phyloP scores from a whole-genome alignment of 1,284 basidiomycete genomes.

The Austropuccinia psidii region DNA sequence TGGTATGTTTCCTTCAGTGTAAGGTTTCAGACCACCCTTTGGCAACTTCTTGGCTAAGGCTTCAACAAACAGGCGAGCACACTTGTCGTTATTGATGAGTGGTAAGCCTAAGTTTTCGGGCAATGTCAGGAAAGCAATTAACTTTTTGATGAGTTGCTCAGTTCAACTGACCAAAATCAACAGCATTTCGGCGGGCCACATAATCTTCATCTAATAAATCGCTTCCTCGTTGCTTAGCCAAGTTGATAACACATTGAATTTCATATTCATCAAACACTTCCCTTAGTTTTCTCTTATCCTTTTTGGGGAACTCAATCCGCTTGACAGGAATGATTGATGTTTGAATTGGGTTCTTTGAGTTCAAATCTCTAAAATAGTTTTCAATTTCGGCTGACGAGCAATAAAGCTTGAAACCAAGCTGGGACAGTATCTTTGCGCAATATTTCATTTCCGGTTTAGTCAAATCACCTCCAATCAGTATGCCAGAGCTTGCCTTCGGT shows the following conservation, averaged over 20 bases:
- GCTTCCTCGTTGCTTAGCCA: constrained; percentile 71
- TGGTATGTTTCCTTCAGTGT: constrained; percentile 84
- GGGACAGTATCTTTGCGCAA: constrained; percentile 67
- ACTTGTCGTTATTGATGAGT: constrained; percentile 81
- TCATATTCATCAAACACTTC: constrained; percentile 79
- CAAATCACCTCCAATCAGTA: constrained; percentile 79
- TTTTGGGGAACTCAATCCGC: constrained; percentile 90
- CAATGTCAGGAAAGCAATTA: constrained; percentile 47
- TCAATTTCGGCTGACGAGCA: constrained; percentile 76
- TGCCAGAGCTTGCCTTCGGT: constrained; percentile 65
- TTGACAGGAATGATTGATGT: constrained; percentile 66
- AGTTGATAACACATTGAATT: constrained; percentile 90
- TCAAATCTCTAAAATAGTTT: constrained; percentile 68
- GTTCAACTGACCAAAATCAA: constrained; percentile 11
- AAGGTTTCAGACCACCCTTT: constrained; percentile 68
- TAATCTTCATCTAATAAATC: constrained; percentile 88
- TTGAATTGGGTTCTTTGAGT: constrained; percentile 43
- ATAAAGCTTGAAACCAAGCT: constrained; percentile 85
- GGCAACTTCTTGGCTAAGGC: constrained; percentile 80
- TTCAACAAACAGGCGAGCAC: constrained; percentile 84
- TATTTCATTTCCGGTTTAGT: constrained; percentile 69
- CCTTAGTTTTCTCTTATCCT: constrained; percentile 90
- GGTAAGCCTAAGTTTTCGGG: constrained; percentile 53
- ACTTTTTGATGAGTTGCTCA: constrained; percentile 37
- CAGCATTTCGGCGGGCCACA: constrained; percentile 69